phyloP scores from a whole-genome alignment of 208 protist genomes.

The Vickermania ingenoplastis region DNA sequence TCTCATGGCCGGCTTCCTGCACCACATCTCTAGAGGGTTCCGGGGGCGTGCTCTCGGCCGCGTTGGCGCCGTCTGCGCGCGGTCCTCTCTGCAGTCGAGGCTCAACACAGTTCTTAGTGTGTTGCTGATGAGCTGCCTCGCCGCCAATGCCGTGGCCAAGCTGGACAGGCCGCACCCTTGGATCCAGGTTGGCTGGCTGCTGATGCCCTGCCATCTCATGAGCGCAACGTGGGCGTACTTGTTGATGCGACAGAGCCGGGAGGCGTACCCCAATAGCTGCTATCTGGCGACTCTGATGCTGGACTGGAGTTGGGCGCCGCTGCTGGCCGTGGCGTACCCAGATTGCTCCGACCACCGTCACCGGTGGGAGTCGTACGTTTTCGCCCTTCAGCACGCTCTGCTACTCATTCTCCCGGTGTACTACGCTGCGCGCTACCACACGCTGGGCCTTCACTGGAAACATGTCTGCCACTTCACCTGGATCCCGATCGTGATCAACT shows the following conservation, averaged over 20 bases:
- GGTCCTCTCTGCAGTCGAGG: slow-evolving; percentile 18
- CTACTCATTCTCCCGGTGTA: slow-evolving; percentile 60
- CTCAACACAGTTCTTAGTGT: slow-evolving; percentile 30
- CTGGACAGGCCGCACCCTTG: slow-evolving; percentile 28
- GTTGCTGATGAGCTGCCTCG: slow-evolving; percentile 27
- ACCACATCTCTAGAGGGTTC: slow-evolving; percentile 24
- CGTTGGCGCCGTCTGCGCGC: slow-evolving; percentile 5
- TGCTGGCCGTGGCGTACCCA: slow-evolving; percentile 20
- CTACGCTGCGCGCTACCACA: slow-evolving; percentile 46
- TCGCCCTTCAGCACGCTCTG: slow-evolving; percentile 46
- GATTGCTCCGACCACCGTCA: slow-evolving; percentile 64
- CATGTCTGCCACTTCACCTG: slow-evolving; percentile 56
- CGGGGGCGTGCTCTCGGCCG: slow-evolving; percentile 4
- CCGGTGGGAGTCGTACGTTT: slow-evolving; percentile 34
- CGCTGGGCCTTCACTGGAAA: slow-evolving; percentile 21
- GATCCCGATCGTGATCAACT: slow-evolving; percentile 38
- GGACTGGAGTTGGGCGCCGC: slow-evolving; percentile 41
- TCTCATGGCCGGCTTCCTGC: slow-evolving; percentile 18
- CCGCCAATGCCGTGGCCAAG: slow-evolving; percentile 40
- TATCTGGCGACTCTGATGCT: slow-evolving; percentile 54
- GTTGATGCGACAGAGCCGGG: slow-evolving; percentile 16
- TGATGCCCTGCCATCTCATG: slow-evolving; percentile 78
- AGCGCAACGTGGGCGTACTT: slow-evolving; percentile 43
- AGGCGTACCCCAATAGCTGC: slow-evolving; percentile 30
- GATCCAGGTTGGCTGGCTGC: slow-evolving; percentile 72